phyloP scores from a whole-genome alignment of 352 stramenopile genomes.

The Pythium sukuiense region DNA sequence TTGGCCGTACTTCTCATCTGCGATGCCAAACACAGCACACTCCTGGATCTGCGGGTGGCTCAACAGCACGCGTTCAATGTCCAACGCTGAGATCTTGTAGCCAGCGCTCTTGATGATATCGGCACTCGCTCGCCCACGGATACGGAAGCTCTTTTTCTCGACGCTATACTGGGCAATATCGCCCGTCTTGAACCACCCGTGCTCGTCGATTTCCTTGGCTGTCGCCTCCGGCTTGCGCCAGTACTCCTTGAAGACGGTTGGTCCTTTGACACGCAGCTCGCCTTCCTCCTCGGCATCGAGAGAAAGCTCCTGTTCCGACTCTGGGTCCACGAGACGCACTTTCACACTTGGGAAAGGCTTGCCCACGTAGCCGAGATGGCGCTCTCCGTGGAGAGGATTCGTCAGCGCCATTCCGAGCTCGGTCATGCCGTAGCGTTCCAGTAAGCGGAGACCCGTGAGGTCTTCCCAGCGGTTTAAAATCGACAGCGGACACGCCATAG shows the following conservation, averaged over 20 bases:
- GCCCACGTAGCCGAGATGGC: slow-evolving; percentile 85
- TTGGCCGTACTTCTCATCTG: slow-evolving; percentile 86
- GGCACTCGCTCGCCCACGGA: slow-evolving; percentile 84
- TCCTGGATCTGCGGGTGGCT: slow-evolving; percentile 83
- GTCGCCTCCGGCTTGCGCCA: slow-evolving; percentile 84
- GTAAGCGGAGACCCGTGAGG: slow-evolving; percentile 76
- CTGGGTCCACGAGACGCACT: slow-evolving; percentile 77
- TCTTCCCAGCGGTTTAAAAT: slow-evolving; percentile 81
- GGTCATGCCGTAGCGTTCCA: slow-evolving; percentile 93
- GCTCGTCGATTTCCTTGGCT: slow-evolving; percentile 76
- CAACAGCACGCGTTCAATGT: slow-evolving; percentile 86
- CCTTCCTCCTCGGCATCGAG: slow-evolving; percentile 49
- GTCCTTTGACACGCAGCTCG: slow-evolving; percentile 85
- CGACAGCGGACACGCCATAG: slow-evolving; percentile 81
- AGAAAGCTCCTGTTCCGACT: slow-evolving; percentile 53
- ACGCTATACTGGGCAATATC: slow-evolving; percentile 86
- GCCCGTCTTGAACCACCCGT: slow-evolving; percentile 91
- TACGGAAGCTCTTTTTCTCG: slow-evolving; percentile 77
- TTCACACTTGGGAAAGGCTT: slow-evolving; percentile 79
- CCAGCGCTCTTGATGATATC: slow-evolving; percentile 93
- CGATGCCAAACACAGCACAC: slow-evolving; percentile 82
- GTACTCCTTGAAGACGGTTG: slow-evolving; percentile 88
- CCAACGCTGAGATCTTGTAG: slow-evolving; percentile 92
- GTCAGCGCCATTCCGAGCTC: slow-evolving; percentile 92
- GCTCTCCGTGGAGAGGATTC: slow-evolving; percentile 73